Base-by-base conservation (phyloP, 345 rosid species). In the Populus davidiana region DNA sequence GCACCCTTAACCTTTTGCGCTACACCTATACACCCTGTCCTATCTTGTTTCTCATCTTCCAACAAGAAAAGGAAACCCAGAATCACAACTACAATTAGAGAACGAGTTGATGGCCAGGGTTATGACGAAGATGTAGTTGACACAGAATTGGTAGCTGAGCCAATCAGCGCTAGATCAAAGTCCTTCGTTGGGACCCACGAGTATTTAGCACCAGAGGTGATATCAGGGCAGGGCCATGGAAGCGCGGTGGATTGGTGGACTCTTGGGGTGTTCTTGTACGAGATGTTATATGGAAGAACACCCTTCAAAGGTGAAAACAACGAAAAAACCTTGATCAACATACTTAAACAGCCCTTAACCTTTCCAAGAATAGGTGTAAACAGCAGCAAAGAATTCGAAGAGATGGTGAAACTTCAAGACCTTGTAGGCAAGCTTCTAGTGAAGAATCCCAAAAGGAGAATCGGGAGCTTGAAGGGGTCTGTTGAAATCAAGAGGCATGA, bases 161-260 rank as follows among this genome's bases (percentile, higher is more conserved):
- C 98, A 7, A 83, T 90, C 72, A 86, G 86, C 7, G 94, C 95
- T 27, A 81, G 89, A 44, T 95, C 99, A 9, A 91, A 87, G 77
- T 93, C 98, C 1, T 95, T 95, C 20, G 98, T 95, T 0, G 98
- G 98, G 4, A 94, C 98, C 38, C 98, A 94, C 84, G 98, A 94
- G 88, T 93, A 93, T 86, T 85, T 94, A 36, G 98, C 97, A 4
- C 98, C 98, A 13, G 97, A 94, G 79, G 97, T 94, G 56, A 95
- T 95, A 27, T 93, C 99, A 41, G 99, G 98, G 12, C 96, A 93
- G 83, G 99, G 98, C 14, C 99, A 95, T 79, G 99, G 99, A 18
- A 88, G 94, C 66, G 97, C 93, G 1, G 99, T 95, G 65, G 99
- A 95, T 73, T 95, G 99, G 99, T 95, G 99, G 99, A 91, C 99